Evolutionary conservation across 208 protist genomes (phyloP).

Genomic region (Trypanosoma avium): DNA sequence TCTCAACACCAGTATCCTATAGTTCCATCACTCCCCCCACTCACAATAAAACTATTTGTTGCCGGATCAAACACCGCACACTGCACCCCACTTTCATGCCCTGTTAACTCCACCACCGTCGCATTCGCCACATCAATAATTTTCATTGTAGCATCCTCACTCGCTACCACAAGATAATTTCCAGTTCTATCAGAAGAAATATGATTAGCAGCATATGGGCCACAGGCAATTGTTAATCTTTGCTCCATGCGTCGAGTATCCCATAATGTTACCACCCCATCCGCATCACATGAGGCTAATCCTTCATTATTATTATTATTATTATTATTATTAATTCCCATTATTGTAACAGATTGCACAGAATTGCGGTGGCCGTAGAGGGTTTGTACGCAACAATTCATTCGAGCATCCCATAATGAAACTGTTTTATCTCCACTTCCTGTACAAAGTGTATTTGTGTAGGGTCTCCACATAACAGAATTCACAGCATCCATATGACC

Average conservation of each 20-base stretch:
- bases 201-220: conserved; percentile 76
- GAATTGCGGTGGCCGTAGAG: conserved; percentile 95
- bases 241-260: conserved; percentile 76
- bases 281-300: conserved; percentile 93
- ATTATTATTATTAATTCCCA: conserved; percentile 32
- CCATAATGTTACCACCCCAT: conserved; percentile 91
- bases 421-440: conserved; percentile 96
- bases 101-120: conserved; percentile 71
- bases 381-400: conserved; percentile 92
- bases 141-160: conserved; percentile 94
- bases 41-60: conserved; percentile 78
- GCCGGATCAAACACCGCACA: conserved; percentile 80
- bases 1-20: conserved; percentile 81
- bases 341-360: conserved; percentile 76
- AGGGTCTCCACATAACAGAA: conserved; percentile 90
- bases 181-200: conserved; percentile 72
- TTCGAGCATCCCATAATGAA: conserved; percentile 95
- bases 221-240: conserved; percentile 51
- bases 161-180: conserved; percentile 86
- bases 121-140: conserved; percentile 89
- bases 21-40: conserved; percentile 76
- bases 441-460: conserved; percentile 93
- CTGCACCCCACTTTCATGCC: conserved; percentile 86
- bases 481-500: conserved; percentile 96
- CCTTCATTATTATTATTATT: too few species aligned